Base-by-base conservation (phyloP, 192 early-diverging fungal species). In the Coemansia javaensis region DNA sequence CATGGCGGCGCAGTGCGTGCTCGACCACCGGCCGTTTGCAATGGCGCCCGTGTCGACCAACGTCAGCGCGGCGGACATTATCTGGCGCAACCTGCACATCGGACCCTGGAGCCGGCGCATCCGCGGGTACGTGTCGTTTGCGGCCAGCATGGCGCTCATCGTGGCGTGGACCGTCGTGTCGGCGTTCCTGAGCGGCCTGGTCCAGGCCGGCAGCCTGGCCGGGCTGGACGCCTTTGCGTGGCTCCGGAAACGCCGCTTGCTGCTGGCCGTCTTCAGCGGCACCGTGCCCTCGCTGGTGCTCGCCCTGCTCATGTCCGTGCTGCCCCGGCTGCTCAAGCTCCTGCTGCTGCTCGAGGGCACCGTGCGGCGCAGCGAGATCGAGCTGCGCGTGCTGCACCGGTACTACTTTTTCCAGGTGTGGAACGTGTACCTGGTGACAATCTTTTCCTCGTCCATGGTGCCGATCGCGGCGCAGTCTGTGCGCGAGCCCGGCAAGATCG, bases 341-440 rank as follows among this genome's bases (percentile, higher is more conserved):
- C 61, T 93, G 32, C 50, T 80, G 22, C 61, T 58, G 7, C 66
- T 86, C 23, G 82, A 83, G 44, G 85, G 88, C 40, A 73, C 70
- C 10, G 61, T 81, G 12, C 77, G 77, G 7, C 35, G 65, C 17
- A 78, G 83, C 25, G 61, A 75, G 22, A 80, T 90, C 32, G 75
- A 85, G 17, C 59, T 82, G 33, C 70, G 74, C 10, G 47, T 91
- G 32, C 56, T 88, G 44, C 59, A 80, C 61, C 84, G 85, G 32
- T 87, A 84, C 63, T 93, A 81, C 55, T 82, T 85, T 45, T 91
- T 91, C 56, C 73, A 85, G 65, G 86, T 86, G 32, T 72, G 89
- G 47, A 86, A 90, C 63, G 84, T 93, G 10, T 79, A 93, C 15
- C 56, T 90, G 13, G 82, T 92, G 22, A 81, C 86, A 8, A 85